Evolutionary conservation across 305 asterid genomes (phyloP).

Genomic region (Rubia tinctorum): DNA sequence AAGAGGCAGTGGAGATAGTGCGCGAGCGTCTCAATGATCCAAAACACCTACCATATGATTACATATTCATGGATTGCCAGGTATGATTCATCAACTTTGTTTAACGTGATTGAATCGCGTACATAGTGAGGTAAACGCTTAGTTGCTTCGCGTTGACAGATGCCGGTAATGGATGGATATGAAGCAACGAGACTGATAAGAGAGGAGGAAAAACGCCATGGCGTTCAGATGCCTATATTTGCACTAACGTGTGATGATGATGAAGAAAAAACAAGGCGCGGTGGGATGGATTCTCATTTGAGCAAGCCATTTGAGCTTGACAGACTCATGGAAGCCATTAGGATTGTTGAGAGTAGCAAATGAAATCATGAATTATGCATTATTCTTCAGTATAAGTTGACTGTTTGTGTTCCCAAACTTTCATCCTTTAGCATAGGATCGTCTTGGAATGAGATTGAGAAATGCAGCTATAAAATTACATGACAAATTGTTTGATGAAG

Average conservation of each 20-base stretch:
- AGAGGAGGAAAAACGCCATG: slow-evolving; percentile 20
- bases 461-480: no score
- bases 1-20: slow-evolving; percentile 24
- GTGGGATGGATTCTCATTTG: slow-evolving; percentile 29
- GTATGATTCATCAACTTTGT: background rate
- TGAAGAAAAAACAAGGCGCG: slow-evolving; percentile 19
- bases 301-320: slow-evolving; percentile 18
- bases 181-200: slow-evolving; percentile 28
- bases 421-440: no score
- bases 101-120: background rate
- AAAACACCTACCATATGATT: slow-evolving; percentile 20
- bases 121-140: background rate
- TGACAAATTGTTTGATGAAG: no score
- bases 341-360: background rate
- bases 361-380: background rate
- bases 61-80: slow-evolving; percentile 33
- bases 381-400: slow-evolving; percentile 27
- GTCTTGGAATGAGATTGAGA: no score
- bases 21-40: slow-evolving; percentile 9
- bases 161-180: slow-evolving; percentile 27
- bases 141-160: slow-evolving; percentile 12
- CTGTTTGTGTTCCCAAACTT: slow-evolving; percentile 45
- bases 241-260: slow-evolving; percentile 24
- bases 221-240: slow-evolving; percentile 24
- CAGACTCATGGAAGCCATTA: slow-evolving; percentile 16